Evolutionary conservation across 805 yeast genomes (phyloP).

Genomic region (Yarrowia sp.): DNA sequence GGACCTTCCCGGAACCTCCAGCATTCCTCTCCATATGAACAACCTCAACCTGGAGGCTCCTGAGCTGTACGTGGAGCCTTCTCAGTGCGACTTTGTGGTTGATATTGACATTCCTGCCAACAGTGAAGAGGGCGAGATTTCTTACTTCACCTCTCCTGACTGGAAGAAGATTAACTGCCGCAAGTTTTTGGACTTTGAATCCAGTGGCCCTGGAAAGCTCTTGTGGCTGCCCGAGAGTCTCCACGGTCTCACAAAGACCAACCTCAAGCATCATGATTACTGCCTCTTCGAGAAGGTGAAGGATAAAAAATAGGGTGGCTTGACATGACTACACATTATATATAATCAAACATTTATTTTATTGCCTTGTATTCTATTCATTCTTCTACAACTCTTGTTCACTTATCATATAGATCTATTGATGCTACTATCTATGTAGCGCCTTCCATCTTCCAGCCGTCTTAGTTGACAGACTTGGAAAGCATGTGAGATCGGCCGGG

Average conservation of each 20-base stretch:
- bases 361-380: too few species aligned
- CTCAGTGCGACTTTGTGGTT: constrained; percentile 63
- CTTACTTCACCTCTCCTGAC: constrained; percentile 26
- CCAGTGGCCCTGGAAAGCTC: constrained; percentile 34
- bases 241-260: constrained; percentile 27
- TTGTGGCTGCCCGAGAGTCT: constrained; percentile 32
- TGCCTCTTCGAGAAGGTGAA: constrained; percentile 32
- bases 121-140: constrained; percentile 44
- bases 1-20: constrained; percentile 37
- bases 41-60: constrained; percentile 64
- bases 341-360: background rate
- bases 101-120: constrained; percentile 58
- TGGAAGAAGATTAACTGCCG: constrained; percentile 33
- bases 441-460: constrained; percentile 19
- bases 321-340: too few species aligned
- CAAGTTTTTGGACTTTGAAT: constrained; percentile 32
- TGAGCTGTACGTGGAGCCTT: constrained; percentile 49
- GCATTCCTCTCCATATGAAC: constrained; percentile 65
- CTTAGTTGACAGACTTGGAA: constrained; percentile 36
- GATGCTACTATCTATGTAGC: constrained; percentile 7
- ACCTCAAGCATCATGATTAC: constrained; percentile 32
- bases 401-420: background rate
- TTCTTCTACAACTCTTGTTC: too few species aligned
- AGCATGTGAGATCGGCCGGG: constrained; percentile 95
- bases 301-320: too few species aligned